These are phyloP conservation scores for Puccinia hordei DNA, from an alignment of 1,284 basidiomycete species.

Conservation along the genomic window DNA sequence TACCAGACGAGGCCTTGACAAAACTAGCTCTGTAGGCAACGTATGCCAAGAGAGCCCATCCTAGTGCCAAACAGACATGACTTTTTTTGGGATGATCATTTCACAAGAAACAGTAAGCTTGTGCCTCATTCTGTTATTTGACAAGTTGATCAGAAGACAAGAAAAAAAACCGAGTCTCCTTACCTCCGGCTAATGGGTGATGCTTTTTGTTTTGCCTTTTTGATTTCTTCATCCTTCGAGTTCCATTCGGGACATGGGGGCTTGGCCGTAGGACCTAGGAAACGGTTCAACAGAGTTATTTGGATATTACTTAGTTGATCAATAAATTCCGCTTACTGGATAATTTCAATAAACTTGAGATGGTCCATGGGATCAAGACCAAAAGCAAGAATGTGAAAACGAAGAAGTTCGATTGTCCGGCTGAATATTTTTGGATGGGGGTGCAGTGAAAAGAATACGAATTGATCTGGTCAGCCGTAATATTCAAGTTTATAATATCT, in stretches of 20 bases:
- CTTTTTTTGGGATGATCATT: no score
- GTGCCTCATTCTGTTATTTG: slow-evolving; percentile 60
- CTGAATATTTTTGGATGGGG: neutral
- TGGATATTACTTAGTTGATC: neutral
- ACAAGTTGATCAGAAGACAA: neutral
- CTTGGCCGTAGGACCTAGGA: slow-evolving; percentile 52
- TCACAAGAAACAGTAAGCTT: no score
- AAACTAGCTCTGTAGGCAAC: slow-evolving; percentile 69
- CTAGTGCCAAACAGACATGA: slow-evolving; percentile 66
- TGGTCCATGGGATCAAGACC: slow-evolving; percentile 73
- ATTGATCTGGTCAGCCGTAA: neutral
- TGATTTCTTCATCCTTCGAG: slow-evolving; percentile 62
- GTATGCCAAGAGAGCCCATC: slow-evolving; percentile 75
- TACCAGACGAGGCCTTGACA: slow-evolving; percentile 65
- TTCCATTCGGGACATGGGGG: slow-evolving; percentile 70
- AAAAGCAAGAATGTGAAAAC: slow-evolving; percentile 80
- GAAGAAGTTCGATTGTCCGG: slow-evolving; percentile 68
- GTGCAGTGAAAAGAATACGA: neutral
- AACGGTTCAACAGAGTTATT: slow-evolving; percentile 52
- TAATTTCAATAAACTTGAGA: slow-evolving; percentile 62
- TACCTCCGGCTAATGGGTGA: slow-evolving; percentile 36
- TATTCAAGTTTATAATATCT: neutral
- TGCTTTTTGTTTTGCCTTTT: slow-evolving; percentile 37
- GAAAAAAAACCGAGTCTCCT: slow-evolving; percentile 47
- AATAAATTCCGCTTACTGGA: slow-evolving; percentile 28